Conservation (phyloP, 75 land plant species). For the Sequoia sempervirens region DNA sequence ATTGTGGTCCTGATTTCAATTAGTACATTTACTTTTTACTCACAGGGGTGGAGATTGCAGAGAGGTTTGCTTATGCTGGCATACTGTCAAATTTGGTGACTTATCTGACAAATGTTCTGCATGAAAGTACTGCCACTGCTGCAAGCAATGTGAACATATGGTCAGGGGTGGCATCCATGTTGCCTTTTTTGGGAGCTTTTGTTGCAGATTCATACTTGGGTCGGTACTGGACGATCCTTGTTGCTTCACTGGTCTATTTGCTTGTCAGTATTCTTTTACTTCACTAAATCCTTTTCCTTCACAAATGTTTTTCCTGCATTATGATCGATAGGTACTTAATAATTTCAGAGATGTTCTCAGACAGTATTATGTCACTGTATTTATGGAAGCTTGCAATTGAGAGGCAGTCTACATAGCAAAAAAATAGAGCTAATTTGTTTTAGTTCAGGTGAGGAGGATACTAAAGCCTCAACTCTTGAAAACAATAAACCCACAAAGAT, state of each 20-base stretch:
- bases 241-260: constrained; percentile 33
- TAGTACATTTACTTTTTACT: no score
- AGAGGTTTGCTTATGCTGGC: neutral
- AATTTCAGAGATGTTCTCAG: neutral
- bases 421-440: neutral
- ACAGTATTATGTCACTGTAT: neutral
- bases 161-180: constrained; percentile 31
- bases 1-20: no score
- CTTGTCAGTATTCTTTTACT: constrained; percentile 15
- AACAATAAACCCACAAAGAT: neutral
- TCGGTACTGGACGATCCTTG: constrained; percentile 41
- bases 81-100: neutral
- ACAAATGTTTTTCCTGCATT: neutral
- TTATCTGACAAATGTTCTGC: constrained; percentile 14
- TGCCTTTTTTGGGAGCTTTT: constrained; percentile 52
- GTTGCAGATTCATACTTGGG: constrained; percentile 57
- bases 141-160: constrained; percentile 49
- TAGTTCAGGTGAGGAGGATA: neutral
- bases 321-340: neutral
- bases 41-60: constrained; percentile 31
- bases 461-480: neutral
- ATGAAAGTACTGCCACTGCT: constrained; percentile 36
- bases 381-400: neutral
- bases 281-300: neutral
- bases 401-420: neutral